Evolutionary conservation across 2,329 filamentous ascomycete genomes (phyloP), one percentile per base, ranked within the genome.

Genomic region (Ophiocordyceps robertsii): DNA sequence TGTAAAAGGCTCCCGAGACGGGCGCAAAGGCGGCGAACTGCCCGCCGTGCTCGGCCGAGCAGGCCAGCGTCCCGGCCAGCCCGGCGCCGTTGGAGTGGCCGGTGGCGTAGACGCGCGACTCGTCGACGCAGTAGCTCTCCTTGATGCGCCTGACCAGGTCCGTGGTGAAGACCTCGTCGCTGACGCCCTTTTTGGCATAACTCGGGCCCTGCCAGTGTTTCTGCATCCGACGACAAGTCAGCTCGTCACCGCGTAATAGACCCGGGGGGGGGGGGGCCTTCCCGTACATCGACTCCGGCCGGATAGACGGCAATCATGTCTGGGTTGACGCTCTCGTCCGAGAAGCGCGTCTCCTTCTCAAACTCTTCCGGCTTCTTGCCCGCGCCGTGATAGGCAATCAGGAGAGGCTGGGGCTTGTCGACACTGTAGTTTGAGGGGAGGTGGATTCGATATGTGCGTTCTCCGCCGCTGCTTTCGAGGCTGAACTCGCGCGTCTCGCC

Each of bases 301-400:
- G 68, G 68, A 49, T 71, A 73, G 2, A 71, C 61, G 30, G 65
- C 60, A 52, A 64, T 53, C 49, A 52, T 53, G 19, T 56, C 6
- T 43, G 52, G 41, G 53, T 65, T 67, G 45, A 65, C 65, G 14
- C 50, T 43, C 32, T 60, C 43, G n/a, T 53, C 55, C 6, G 61
- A 63, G 43, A 73, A 59, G 42, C 58, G 45, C 58, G 60, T 32
- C 49, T 46, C 46, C 54, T 48, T 36, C 64, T 65, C 40, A 58
- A 58, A 53, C 4, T 46, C 39, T 1, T 53, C 44, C 0, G 65
- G 60, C 13, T 58, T 61, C 29, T 60, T 57, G 38, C 55, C 60
- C 0, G 58, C 57, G 4, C 67, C 69, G 47, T 73, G 69, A 44
- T 68, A 72, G 0, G 65, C 67, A 10, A 73, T 53, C 10, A 73